Evolutionary conservation across 169 alveolate species (phyloP).

Genomic region (Theileria sp.): DNA sequence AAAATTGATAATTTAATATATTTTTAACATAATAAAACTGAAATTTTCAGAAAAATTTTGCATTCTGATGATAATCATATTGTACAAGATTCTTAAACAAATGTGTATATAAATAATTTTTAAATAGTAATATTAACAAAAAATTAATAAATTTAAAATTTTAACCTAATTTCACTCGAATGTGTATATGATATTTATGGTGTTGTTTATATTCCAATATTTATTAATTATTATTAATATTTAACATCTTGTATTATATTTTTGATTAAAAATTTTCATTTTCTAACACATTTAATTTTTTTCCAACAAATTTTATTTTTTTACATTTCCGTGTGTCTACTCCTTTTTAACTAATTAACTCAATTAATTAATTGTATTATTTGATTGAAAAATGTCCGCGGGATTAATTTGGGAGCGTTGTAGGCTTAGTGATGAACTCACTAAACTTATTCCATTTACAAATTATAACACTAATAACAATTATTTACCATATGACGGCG

Average conservation of each 20-base stretch:
- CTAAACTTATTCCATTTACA: not conserved
- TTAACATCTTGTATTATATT: not conserved
- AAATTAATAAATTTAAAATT: too few relatives aligned
- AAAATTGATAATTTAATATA: too few relatives aligned
- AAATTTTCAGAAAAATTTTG: too few relatives aligned
- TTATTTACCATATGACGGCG: not conserved
- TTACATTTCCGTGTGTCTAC: not conserved
- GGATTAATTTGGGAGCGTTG: constrained; percentile 40
- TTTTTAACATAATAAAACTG: too few relatives aligned
- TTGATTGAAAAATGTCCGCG: constrained; percentile 35
- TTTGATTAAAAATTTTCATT: too few relatives aligned
- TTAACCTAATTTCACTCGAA: too few relatives aligned
- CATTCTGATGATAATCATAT: too few relatives aligned
- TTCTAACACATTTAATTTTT: not conserved
- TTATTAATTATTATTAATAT: too few relatives aligned
- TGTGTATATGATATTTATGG: not conserved
- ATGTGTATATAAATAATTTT: too few relatives aligned
- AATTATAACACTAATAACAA: too few relatives aligned
- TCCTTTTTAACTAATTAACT: not conserved
- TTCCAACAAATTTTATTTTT: too few relatives aligned
- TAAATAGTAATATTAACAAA: not conserved
- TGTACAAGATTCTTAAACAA: not conserved
- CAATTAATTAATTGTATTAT: not conserved
- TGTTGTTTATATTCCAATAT: not conserved
- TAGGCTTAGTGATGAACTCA: constrained; percentile 44